Base-by-base conservation (phyloP, 2,329 filamentous ascomycete species). In the Sarocladium strictum region DNA sequence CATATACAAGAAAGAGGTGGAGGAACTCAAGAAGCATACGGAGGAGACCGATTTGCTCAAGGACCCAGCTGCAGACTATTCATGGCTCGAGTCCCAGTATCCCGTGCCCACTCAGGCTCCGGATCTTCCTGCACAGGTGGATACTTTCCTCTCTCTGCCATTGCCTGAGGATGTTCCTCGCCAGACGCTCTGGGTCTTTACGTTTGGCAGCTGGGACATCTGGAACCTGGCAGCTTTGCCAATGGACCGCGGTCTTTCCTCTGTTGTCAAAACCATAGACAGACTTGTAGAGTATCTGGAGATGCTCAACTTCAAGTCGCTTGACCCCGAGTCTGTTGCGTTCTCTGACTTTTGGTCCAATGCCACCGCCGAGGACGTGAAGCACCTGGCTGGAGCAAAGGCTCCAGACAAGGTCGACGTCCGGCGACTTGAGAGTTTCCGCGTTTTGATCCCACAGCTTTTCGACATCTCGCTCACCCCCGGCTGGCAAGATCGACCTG, bases 391-490 rank as follows among this genome's bases (percentile, higher is more conserved):
- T 2, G 57, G 62, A 32, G 59, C 59, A 3, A 56, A 61, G 4
- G 59, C 61, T 1, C 29, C 61, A 2, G 57, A 62, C 4, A 59
- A 60, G 5, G 56, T 68, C 3, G 63, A 65, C 17, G 57, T 61
- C 47, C 63, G 64, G 38, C 65, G 62, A 41, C 56, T 69, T 5
- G 71, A 73, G 55, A 68, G 63, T 49, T 84, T 84, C 58, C 71
- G 74, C 1, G 64, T 84, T 19, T 60, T 84, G 10, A 67, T 83
- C 12, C 79, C 81, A 0, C 68, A 70, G 37, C 63, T 81, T 2
- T 72, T 81, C 53, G 81, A 84, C 60, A 71, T 80, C 2, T 77
- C 79, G 0, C 63, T 84, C 1, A 68, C 76, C 0, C 80, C 81
- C 0, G 80, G 76, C 1, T 84, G 80, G 76, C 64, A 70, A 6